Evolutionary conservation across 2,329 filamentous ascomycete species (phyloP).

Genomic region (Colletotrichum destructivum): DNA sequence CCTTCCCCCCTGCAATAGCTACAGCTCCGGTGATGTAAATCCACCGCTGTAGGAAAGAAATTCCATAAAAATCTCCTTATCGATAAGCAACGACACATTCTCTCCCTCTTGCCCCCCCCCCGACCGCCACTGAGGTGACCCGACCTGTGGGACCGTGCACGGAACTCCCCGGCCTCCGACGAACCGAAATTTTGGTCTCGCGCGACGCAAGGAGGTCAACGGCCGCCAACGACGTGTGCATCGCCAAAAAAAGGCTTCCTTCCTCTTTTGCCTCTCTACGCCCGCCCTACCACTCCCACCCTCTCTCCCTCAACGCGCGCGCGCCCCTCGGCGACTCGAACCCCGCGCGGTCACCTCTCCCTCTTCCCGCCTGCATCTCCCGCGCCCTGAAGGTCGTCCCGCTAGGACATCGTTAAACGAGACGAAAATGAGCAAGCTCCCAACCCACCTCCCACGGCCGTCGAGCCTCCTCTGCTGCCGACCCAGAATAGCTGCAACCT

Average conservation of each 20-base stretch:
- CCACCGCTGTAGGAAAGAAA: not conserved
- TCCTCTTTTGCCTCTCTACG: too few species aligned
- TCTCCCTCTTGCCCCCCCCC: not conserved
- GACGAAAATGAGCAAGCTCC: slow-evolving; percentile 32
- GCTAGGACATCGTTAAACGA: slow-evolving; percentile 7
- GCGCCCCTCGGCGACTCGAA: too few species aligned
- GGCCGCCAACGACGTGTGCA: slow-evolving; percentile 8
- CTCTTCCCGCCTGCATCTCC: too few species aligned
- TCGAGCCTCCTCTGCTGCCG: slow-evolving; percentile 20
- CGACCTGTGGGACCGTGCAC: slow-evolving; percentile 21
- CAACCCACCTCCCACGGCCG: slow-evolving; percentile 39
- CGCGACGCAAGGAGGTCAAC: not conserved
- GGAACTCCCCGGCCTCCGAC: slow-evolving; percentile 34
- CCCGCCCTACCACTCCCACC: too few species aligned
- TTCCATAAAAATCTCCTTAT: slow-evolving; percentile 22
- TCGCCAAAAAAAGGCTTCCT: slow-evolving; percentile 10
- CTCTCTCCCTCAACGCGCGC: too few species aligned
- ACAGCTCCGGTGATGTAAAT: slow-evolving; percentile 39
- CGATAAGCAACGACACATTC: slow-evolving; percentile 28
- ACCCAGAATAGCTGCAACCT: slow-evolving; percentile 46
- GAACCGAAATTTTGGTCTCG: slow-evolving; percentile 39
- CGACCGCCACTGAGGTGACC: not conserved
- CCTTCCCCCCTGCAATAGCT: slow-evolving; percentile 6
- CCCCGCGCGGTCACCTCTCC: too few species aligned
- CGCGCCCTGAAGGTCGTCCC: too few species aligned